A percentile compares a stretch with the other conserved stretches of the same genome.
phyloP scores from a whole-genome alignment of 164 flowering plant genomes.

The Magnolia officinalis region DNA sequence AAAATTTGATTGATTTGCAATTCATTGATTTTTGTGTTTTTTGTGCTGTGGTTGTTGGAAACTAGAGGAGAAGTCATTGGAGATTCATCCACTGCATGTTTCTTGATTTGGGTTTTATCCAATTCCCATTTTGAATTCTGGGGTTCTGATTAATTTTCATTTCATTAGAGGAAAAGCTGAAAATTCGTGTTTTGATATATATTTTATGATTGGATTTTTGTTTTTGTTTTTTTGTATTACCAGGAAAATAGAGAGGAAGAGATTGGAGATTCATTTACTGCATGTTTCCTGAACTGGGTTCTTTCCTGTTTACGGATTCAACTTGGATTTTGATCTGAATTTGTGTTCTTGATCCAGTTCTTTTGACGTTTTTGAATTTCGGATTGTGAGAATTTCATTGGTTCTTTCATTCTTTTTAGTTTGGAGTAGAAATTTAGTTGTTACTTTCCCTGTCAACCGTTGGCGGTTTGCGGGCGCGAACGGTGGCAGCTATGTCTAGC shows the following conservation, averaged over 20 bases:
- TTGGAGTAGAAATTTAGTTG: conserved; percentile 1
- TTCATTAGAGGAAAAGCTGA: neutral
- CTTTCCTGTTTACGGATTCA: neutral
- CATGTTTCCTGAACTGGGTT: conserved; percentile 13
- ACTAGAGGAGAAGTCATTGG: neutral
- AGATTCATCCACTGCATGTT: neutral
- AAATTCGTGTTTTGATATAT: neutral
- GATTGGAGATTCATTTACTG: neutral
- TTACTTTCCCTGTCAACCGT: neutral
- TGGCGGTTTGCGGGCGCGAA: conserved; percentile 5
- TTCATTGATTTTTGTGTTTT: too few relatives aligned
- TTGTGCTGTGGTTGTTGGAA: neutral
- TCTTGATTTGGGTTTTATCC: conserved; percentile 1
- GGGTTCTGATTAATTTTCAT: neutral
- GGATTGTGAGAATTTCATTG: neutral
- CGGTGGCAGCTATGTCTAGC: conserved; percentile 44
- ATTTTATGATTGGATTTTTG: neutral
- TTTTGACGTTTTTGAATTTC: conserved; percentile 8
- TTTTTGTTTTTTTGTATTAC: neutral
- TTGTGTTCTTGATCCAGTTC: neutral
- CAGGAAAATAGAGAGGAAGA: neutral
- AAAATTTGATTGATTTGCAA: too few relatives aligned
- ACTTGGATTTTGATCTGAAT: neutral
- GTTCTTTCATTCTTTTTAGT: conserved; percentile 5
- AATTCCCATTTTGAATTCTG: neutral